Percentiles rank a stretch among this genome's conserved stretches.
These are phyloP conservation scores for Ogataea sp. DNA, from an alignment of 805 yeast species.

Conservation along the genomic window DNA sequence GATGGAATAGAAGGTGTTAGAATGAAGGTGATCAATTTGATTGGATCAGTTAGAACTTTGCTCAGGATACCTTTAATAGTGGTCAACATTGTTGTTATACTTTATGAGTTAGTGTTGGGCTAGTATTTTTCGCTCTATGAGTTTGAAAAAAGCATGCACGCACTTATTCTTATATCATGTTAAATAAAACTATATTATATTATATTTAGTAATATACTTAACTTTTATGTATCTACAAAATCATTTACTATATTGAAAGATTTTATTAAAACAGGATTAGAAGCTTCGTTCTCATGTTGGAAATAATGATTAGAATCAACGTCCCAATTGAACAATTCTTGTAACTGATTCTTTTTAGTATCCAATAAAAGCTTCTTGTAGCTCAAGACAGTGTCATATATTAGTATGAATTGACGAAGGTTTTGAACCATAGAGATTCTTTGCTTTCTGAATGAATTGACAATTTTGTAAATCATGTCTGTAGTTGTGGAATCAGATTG, in stretches of 20 bases:
- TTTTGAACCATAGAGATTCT: slow-evolving; percentile 55
- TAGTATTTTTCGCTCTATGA: slow-evolving; percentile 9
- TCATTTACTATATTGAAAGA: background rate
- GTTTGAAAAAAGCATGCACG: background rate
- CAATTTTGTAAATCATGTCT: slow-evolving; percentile 39
- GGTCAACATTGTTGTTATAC: slow-evolving; percentile 40
- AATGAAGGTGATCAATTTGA: slow-evolving; percentile 40
- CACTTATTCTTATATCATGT: background rate
- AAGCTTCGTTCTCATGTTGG: background rate
- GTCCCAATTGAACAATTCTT: slow-evolving; percentile 11
- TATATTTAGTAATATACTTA: too few species aligned
- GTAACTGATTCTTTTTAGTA: background rate
- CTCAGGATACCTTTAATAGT: slow-evolving; percentile 49
- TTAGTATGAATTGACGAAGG: slow-evolving; percentile 42
- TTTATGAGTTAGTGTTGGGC: slow-evolving; percentile 47
- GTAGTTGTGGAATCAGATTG: too few species aligned
- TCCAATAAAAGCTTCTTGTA: slow-evolving; percentile 11
- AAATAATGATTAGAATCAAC: slow-evolving; percentile 5
- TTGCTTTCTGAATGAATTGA: slow-evolving; percentile 40
- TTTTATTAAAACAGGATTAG: background rate
- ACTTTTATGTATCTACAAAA: too few species aligned
- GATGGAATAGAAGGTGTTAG: slow-evolving; percentile 26
- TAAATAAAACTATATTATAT: too few species aligned
- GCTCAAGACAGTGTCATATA: slow-evolving; percentile 34
- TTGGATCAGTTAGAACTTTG: slow-evolving; percentile 51